phyloP scores from a whole-genome alignment of 2,329 filamentous ascomycete species.

The Cladobotryum mycophilum region DNA sequence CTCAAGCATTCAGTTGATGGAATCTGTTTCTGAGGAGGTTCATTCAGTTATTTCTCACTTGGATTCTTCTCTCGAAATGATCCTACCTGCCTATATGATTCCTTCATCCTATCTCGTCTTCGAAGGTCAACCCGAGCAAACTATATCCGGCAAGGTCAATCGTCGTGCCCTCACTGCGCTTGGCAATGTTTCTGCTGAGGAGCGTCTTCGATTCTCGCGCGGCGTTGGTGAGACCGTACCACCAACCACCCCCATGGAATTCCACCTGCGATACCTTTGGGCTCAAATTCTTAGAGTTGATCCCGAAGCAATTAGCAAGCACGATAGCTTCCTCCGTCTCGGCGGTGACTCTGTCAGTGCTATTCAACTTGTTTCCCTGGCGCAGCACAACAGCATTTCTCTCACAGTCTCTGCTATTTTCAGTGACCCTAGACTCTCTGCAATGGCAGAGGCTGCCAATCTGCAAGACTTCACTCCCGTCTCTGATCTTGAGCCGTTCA shows the following conservation, averaged over 20 bases:
- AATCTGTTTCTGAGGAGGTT: conserved; percentile 4
- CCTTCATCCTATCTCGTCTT: conserved; percentile 12
- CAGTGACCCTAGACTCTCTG: conserved; percentile 11
- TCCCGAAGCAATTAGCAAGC: conserved; percentile 9
- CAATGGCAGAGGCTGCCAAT: not conserved
- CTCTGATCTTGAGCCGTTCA: not conserved
- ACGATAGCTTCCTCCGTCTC: conserved; percentile 14
- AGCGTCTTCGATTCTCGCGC: conserved; percentile 4
- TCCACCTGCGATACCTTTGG: conserved; percentile 9
- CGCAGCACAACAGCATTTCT: conserved; percentile 7
- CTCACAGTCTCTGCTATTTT: conserved; percentile 11
- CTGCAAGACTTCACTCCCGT: not conserved
- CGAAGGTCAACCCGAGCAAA: conserved; percentile 9
- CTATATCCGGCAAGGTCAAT: conserved; percentile 12
- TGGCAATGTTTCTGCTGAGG: conserved; percentile 2
- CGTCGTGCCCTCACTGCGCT: conserved; percentile 4
- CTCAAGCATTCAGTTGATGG: not conserved
- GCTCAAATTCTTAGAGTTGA: not conserved
- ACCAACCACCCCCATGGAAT: conserved; percentile 2
- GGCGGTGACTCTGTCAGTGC: conserved; percentile 15
- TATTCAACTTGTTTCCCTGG: conserved; percentile 12
- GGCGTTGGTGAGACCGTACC: conserved; percentile 1
- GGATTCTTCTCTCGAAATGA: conserved; percentile 6
- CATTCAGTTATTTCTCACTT: conserved; percentile 7
- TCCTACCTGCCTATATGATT: conserved; percentile 13